phyloP scores from a whole-genome alignment of 2,329 filamentous ascomycete genomes.

The Cladosporium sp. region DNA sequence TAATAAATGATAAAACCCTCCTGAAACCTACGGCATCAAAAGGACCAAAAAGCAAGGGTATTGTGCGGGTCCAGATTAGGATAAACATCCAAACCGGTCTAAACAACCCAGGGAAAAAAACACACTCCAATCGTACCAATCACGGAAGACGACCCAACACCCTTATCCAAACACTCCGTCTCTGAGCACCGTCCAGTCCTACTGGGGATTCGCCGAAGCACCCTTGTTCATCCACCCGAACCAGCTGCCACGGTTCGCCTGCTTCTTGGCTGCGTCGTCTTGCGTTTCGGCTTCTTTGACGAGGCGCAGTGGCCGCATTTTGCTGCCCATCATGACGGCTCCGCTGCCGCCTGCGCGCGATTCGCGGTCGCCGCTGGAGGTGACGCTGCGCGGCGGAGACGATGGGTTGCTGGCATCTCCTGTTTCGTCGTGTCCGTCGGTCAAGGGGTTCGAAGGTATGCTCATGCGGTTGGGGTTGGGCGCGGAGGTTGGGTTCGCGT shows the following conservation, averaged over 20 bases:
- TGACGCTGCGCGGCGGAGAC: slow-evolving; percentile 54
- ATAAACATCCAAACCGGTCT: too few relatives aligned
- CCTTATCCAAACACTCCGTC: slow-evolving; percentile 6
- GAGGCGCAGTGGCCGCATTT: slow-evolving; percentile 76
- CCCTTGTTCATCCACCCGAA: slow-evolving; percentile 42
- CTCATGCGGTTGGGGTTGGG: slow-evolving; percentile 19
- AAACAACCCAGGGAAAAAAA: too few relatives aligned
- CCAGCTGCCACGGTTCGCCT: slow-evolving; percentile 42
- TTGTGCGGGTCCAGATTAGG: too few relatives aligned
- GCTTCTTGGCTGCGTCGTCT: slow-evolving; percentile 36
- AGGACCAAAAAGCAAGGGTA: too few relatives aligned
- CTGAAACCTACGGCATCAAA: too few relatives aligned
- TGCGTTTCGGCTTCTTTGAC: slow-evolving; percentile 63
- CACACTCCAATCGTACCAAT: too few relatives aligned
- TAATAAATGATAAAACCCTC: too few relatives aligned
- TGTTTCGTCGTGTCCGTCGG: slow-evolving; percentile 7
- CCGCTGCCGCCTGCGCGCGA: slow-evolving; percentile 20
- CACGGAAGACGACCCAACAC: too few relatives aligned
- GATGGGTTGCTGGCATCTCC: slow-evolving; percentile 35
- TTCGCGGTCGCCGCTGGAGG: slow-evolving; percentile 28
- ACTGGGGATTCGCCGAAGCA: slow-evolving; percentile 1
- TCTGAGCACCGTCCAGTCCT: slow-evolving; percentile 6
- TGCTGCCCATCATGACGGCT: slow-evolving; percentile 51
- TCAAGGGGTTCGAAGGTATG: slow-evolving; percentile 17
- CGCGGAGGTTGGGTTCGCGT: slow-evolving; percentile 13